phyloP scores from a whole-genome alignment of 2,329 filamentous ascomycete species.

The Xylaria arbuscula region DNA sequence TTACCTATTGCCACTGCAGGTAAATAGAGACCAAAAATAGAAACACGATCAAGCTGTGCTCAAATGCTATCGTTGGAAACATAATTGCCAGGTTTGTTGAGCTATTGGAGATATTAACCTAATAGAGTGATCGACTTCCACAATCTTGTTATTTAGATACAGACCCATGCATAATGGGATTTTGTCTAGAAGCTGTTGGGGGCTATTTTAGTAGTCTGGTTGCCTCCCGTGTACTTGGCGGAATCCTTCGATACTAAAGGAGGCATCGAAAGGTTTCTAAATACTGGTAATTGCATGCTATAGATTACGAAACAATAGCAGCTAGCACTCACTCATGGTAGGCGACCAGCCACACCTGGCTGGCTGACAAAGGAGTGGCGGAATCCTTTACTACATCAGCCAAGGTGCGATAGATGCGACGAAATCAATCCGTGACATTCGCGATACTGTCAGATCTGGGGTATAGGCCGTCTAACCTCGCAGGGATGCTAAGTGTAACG shows the following conservation, averaged over 20 bases:
- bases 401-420: slow-evolving; percentile 4
- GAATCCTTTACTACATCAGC: slow-evolving; percentile 25
- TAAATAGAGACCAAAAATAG: slow-evolving; percentile 1
- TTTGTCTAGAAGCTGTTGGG: neutral
- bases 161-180: neutral
- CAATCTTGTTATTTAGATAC: neutral
- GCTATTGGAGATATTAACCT: neutral
- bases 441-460: slow-evolving; percentile 25
- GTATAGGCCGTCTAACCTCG: slow-evolving; percentile 29
- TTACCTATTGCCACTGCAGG: neutral
- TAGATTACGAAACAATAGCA: neutral
- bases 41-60: neutral
- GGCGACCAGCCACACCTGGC: neutral
- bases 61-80: neutral
- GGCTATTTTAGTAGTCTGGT: slow-evolving; percentile 1
- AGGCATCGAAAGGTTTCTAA: neutral
- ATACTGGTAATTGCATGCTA: neutral
- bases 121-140: neutral
- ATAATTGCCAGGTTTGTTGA: neutral
- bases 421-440: neutral
- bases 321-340: neutral
- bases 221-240: neutral
- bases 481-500: slow-evolving; percentile 12
- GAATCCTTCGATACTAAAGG: neutral
- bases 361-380: neutral